Evolutionary conservation across 176 grass and related monocot genomes (phyloP), one percentile per base, ranked within the genome.

Genomic region (Poa annua): DNA sequence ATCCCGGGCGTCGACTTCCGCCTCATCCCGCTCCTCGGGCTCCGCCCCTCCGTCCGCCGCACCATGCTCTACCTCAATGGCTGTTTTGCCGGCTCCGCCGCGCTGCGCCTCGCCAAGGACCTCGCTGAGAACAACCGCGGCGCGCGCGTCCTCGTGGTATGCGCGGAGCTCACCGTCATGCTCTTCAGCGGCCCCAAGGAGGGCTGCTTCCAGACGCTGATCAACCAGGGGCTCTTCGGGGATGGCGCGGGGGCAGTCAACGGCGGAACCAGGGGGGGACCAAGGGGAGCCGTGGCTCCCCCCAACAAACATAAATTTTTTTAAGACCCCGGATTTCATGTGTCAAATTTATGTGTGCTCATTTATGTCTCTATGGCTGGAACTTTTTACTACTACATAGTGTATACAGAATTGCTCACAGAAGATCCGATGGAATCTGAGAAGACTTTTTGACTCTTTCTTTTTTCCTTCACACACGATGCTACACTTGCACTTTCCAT

Each of bases 71-170:
- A 89, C 74, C 73, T 67, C 33, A 81, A 88, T 11, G 82, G 82
- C 24, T 88, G 80, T 49, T 89, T 75, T 60, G 85, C 86, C 4
- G 89, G 87, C 14, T 74, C 52, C 41, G 86, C 80, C 13, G 77
- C 84, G 12, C 45, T 96, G 26, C 90, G 88, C 65, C 13, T 93
- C 3, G 93, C 93, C 22, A 93, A 91, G 77, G 93, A 96, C 62
- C 44, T 93, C 0, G 88, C 93, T 0, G 93, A 96, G 88, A 93
- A 93, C 66, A 87, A 89, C 61, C 71, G 54, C 8, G 86, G 84
- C 17, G 88, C 86, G 35, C 86, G 90, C 24, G 77, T 96, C 24
- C 90, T 96, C 17, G 78, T 93, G 3, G 61, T 87, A 0, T 88
- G 73, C n/a, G 87, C 88, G 0, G 93, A 96, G 77, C 59, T 86